phyloP scores from a whole-genome alignment of 2,329 filamentous ascomycete genomes.

The Ascochyta fabae region DNA sequence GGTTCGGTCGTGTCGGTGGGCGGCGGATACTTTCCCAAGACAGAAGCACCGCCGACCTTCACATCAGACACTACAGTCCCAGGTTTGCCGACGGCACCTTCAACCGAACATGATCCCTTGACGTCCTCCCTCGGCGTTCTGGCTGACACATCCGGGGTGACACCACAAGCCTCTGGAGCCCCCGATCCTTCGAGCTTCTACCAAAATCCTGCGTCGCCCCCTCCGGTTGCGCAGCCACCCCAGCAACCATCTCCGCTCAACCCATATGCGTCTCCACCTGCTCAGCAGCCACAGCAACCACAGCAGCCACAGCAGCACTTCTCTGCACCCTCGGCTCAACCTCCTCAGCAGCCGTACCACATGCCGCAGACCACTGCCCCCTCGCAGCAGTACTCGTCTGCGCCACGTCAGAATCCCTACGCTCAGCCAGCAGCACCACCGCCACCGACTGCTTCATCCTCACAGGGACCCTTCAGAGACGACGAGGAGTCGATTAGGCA shows the following conservation, averaged over 20 bases:
- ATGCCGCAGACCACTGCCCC: slow-evolving; percentile 15
- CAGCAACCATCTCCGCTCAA: slow-evolving; percentile 31
- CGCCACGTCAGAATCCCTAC: slow-evolving; percentile 27
- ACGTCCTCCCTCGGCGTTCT: slow-evolving; percentile 7
- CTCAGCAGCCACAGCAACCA: slow-evolving; percentile 21
- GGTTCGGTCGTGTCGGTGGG: slow-evolving; percentile 55
- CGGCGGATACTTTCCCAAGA: slow-evolving; percentile 64
- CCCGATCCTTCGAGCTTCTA: slow-evolving; percentile 43
- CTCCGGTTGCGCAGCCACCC: slow-evolving; percentile 35
- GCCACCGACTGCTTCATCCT: slow-evolving; percentile 18
- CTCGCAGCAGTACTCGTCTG: slow-evolving; percentile 20
- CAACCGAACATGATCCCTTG: slow-evolving; percentile 38
- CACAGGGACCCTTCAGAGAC: slow-evolving; percentile 55
- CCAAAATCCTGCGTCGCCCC: slow-evolving; percentile 47
- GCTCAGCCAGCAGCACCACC: slow-evolving; percentile 26
- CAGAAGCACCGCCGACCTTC: slow-evolving; percentile 55
- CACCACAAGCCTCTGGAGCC: slow-evolving; percentile 28
- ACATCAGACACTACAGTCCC: slow-evolving; percentile 48
- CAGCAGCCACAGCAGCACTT: slow-evolving; percentile 16
- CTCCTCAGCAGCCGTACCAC: slow-evolving; percentile 17
- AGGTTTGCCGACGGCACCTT: slow-evolving; percentile 46
- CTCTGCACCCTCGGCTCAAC: slow-evolving; percentile 17
- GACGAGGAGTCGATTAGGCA: slow-evolving; percentile 76
- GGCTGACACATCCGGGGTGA: neutral
- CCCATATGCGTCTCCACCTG: slow-evolving; percentile 27